These are phyloP conservation scores for Allodekkera sacchari DNA, from an alignment of 805 yeast genomes.

Conservation along the genomic window DNA sequence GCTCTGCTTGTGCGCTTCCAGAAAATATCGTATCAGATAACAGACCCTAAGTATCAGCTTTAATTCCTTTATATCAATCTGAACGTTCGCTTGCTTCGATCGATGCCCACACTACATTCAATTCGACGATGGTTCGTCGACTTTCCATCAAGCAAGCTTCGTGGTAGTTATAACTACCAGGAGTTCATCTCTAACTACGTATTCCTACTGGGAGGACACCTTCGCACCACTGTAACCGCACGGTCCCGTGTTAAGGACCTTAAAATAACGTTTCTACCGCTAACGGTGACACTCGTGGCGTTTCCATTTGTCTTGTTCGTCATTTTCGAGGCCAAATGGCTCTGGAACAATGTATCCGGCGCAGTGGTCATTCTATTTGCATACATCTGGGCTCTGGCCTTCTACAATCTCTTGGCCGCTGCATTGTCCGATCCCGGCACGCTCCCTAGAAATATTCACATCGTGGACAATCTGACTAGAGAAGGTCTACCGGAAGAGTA, in stretches of 20 bases:
- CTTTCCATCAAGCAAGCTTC: slow-evolving; percentile 4
- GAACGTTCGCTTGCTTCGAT: too few relatives aligned
- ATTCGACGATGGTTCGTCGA: slow-evolving; percentile 6
- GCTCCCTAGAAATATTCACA: slow-evolving; percentile 58
- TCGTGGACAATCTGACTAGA: slow-evolving; percentile 30
- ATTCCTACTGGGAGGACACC: slow-evolving; percentile 60
- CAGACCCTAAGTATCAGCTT: too few relatives aligned
- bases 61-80: too few relatives aligned
- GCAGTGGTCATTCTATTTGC: slow-evolving; percentile 47
- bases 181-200: slow-evolving; percentile 32
- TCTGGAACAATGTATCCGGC: slow-evolving; percentile 50
- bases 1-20: too few relatives aligned
- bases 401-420: slow-evolving; percentile 42
- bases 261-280: slow-evolving; percentile 7
- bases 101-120: not conserved
- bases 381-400: slow-evolving; percentile 48
- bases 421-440: slow-evolving; percentile 64
- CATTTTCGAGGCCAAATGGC: slow-evolving; percentile 42
- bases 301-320: slow-evolving; percentile 45
- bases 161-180: slow-evolving; percentile 31
- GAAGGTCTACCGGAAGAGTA: slow-evolving; percentile 49
- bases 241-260: not conserved
- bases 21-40: too few relatives aligned
- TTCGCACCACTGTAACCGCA: slow-evolving; percentile 32
- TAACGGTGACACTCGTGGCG: slow-evolving; percentile 5